A percentile compares a stretch with the other conserved stretches of the same genome.
These are phyloP conservation scores for Diplodia mutila DNA, from an alignment of 2,329 filamentous ascomycete genomes.

Conservation along the genomic window DNA sequence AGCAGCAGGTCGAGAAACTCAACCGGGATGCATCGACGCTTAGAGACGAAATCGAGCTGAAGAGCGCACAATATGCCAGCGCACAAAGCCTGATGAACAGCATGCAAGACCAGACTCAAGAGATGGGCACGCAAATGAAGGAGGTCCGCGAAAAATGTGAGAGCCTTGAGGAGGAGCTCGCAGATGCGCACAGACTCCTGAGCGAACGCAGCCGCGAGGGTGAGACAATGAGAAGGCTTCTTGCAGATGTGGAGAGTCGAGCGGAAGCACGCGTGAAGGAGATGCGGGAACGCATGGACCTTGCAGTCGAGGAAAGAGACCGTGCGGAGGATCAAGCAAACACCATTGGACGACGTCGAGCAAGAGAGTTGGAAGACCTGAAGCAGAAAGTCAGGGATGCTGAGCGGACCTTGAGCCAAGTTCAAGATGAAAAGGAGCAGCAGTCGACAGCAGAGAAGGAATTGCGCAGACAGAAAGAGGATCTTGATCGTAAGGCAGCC, in stretches of 20 bases:
- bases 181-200: slow-evolving; percentile 83
- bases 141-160: slow-evolving; percentile 82
- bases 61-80: slow-evolving; percentile 81
- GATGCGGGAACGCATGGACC: slow-evolving; percentile 85
- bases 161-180: slow-evolving; percentile 87
- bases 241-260: slow-evolving; percentile 83
- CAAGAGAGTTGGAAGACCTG: slow-evolving; percentile 85
- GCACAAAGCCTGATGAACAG: slow-evolving; percentile 84
- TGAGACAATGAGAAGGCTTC: slow-evolving; percentile 88
- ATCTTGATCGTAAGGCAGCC: slow-evolving; percentile 72
- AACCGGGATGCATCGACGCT: slow-evolving; percentile 68
- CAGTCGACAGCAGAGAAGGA: slow-evolving; percentile 74
- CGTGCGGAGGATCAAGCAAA: slow-evolving; percentile 88
- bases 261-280: slow-evolving; percentile 83
- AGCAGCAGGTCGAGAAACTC: slow-evolving; percentile 72
- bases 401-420: slow-evolving; percentile 73
- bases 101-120: slow-evolving; percentile 89
- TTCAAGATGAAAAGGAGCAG: slow-evolving; percentile 76
- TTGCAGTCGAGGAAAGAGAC: slow-evolving; percentile 91
- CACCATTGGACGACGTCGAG: slow-evolving; percentile 72
- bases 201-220: slow-evolving; percentile 87
- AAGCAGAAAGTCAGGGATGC: slow-evolving; percentile 78
- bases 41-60: slow-evolving; percentile 80
- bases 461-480: slow-evolving; percentile 72
- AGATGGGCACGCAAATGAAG: slow-evolving; percentile 88